These are phyloP conservation scores for Orbilia blumenaviensis DNA, from an alignment of 2,329 filamentous ascomycete species.

Conservation along the genomic window DNA sequence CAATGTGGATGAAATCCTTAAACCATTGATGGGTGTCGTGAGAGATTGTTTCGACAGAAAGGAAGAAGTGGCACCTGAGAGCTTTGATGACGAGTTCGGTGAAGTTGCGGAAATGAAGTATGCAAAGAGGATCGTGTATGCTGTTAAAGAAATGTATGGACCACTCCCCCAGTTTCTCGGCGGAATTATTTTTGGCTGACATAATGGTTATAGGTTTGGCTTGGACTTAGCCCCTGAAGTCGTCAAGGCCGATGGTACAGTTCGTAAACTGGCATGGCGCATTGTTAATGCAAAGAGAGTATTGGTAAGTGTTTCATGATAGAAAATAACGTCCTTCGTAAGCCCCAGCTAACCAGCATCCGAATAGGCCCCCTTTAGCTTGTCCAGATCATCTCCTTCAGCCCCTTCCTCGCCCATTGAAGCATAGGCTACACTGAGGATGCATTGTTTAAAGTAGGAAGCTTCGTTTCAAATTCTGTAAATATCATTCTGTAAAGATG, in stretches of 20 bases:
- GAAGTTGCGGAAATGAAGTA: slow-evolving; percentile 87
- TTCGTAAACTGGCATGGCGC: slow-evolving; percentile 89
- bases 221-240: slow-evolving; percentile 94
- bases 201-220: slow-evolving; percentile 71
- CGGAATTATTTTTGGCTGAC: slow-evolving; percentile 20
- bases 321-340: neutral
- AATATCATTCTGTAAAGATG: slow-evolving; percentile 10
- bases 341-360: neutral
- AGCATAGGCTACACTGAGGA: slow-evolving; percentile 1
- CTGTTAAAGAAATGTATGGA: slow-evolving; percentile 85
- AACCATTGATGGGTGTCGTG: slow-evolving; percentile 80
- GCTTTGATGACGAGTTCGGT: slow-evolving; percentile 82
- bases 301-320: slow-evolving; percentile 81
- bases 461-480: neutral
- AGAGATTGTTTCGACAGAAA: slow-evolving; percentile 93
- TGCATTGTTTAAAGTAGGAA: no score
- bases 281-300: slow-evolving; percentile 97
- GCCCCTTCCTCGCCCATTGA: slow-evolving; percentile 45
- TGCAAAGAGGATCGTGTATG: slow-evolving; percentile 88
- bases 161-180: neutral
- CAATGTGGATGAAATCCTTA: slow-evolving; percentile 68
- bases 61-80: slow-evolving; percentile 85
- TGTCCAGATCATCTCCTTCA: slow-evolving; percentile 38
- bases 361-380: slow-evolving; percentile 38
- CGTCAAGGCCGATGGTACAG: slow-evolving; percentile 88